A percentile compares a stretch with the other conserved stretches of the same genome.
These are phyloP conservation scores for Pseudonitzschia pungens DNA, from an alignment of 108 stramenopile genomes.

Conservation along the genomic window DNA sequence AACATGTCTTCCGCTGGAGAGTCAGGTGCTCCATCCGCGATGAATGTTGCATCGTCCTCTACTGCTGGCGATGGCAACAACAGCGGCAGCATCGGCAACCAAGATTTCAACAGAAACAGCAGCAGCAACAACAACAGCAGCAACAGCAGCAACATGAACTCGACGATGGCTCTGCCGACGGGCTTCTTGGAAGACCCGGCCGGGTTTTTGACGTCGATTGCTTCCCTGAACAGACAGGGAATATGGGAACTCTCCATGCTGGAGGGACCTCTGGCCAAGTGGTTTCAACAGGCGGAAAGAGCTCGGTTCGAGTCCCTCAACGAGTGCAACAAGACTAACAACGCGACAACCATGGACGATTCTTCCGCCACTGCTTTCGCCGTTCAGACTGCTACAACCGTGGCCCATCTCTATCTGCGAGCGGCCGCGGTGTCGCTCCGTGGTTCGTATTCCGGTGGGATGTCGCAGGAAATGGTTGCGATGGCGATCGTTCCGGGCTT, in stretches of 20 bases:
- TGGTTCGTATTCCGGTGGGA: no score
- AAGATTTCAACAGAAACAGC: background rate
- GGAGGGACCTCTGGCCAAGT: slow-evolving; percentile 17
- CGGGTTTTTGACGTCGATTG: slow-evolving; percentile 27
- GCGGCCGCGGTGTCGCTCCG: background rate
- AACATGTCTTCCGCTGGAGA: background rate
- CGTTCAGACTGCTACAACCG: background rate
- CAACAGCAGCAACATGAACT: no score
- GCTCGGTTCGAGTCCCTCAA: background rate
- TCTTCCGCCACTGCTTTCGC: background rate
- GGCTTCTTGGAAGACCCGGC: slow-evolving; percentile 21
- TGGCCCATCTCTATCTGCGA: background rate
- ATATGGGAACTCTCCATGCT: slow-evolving; percentile 3
- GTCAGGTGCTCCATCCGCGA: background rate
- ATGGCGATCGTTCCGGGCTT: background rate
- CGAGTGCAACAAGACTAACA: background rate
- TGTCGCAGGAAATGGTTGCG: background rate
- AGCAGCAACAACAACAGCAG: background rate
- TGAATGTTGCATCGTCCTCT: background rate
- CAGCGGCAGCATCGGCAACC: slow-evolving; percentile 5
- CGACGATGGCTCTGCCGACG: no score
- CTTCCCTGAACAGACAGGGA: slow-evolving; percentile 17
- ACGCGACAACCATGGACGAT: background rate
- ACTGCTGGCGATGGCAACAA: background rate
- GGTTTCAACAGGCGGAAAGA: slow-evolving; percentile 14